Evolutionary conservation across 352 stramenopile genomes (phyloP), one percentile per base, ranked within the genome.

Genomic region (Aphanomyces invadans): DNA sequence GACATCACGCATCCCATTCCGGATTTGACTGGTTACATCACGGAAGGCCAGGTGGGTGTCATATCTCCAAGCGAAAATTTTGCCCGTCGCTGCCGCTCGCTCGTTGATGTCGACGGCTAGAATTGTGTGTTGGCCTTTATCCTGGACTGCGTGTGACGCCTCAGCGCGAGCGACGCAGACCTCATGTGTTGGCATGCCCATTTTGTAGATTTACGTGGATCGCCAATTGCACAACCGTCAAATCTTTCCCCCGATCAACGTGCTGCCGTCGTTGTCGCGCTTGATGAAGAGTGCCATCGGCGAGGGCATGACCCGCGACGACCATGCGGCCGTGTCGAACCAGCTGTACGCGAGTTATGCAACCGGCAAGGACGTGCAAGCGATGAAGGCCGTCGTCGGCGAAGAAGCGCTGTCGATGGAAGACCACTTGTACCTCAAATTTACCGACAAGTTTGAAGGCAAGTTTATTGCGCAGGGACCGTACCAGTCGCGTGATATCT

Each of bases 1-100:
- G 97, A 99, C 87, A 99, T 99, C 81, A 99, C 97, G 49, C 97
- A 99, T 75, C 97, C 97, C 65, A 99, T 99, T 87, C 97, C 97
- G 68, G 97, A 99, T 92, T 83, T 99, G 63, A 99, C 97, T 65
- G 97, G 97, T 38, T 99, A 99, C 80, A 99, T 99, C 80, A 99
- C 97, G 32, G 97, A 99, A 76, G 97, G 96, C 69, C 97, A 99
- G 86, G 96, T 84, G 36, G 7, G 36, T 42, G n/a, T n/a, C n/a
- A n/a, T n/a, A n/a, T n/a, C n/a, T n/a, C n/a, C n/a, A n/a, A n/a
- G n/a, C n/a, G n/a, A n/a, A n/a, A n/a, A n/a, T n/a, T n/a, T n/a
- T n/a, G n/a, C n/a, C n/a, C n/a, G n/a, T n/a, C n/a, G n/a, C n/a
- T n/a, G n/a, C n/a, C n/a, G n/a, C n/a, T n/a, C n/a, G n/a, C n/a